Base-by-base conservation (phyloP, 768 basidiomycete genomes). In the Trametes cinnabarina region DNA sequence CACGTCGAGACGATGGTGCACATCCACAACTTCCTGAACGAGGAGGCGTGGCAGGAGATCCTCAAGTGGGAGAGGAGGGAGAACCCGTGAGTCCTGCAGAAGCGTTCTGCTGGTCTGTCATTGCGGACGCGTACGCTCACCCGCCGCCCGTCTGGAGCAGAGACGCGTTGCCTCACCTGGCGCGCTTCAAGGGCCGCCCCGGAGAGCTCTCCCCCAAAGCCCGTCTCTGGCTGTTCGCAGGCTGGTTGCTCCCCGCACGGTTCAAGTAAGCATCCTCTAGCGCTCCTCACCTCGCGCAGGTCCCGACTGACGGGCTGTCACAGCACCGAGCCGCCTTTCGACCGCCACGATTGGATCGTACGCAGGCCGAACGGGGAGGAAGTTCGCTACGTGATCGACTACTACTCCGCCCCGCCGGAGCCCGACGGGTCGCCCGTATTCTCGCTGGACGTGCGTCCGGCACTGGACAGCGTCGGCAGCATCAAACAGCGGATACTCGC, bases 11-110 rank as follows among this genome's bases (percentile, higher is more conserved):
- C 87, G 23, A 97, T 99, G 92, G 97, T 99, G 42, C 87, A 94
- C 60, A 98, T 98, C 34, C 97, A 99, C 70, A 99, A 99, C 71
- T 98, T 95, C 65, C 71, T 99, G 72, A 98, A 99, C 67, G 97
- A 99, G 75, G 81, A 87, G 70, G 97, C 97, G 17, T 99, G 97
- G 97, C 76, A 83, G 51, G 94, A 98, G 73, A 96, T 99, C 3
- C 71, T 92, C 59, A 88, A 83, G 70, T 98, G 97, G 96, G 97
- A 99, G 74, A 82, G 81, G 69, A 77, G 85, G 66, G 73, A 74
- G 55, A 73, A 85, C 62, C 74, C 75, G 90, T 91, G 65, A 69
- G 86, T 77, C 8, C 4, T 9, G 8, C 30, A 61, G 22, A 43
- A 11, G 30, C 28, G 14, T 55, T 46, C 47, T 57, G 8, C 23